Base-by-base conservation (phyloP, 208 protist genomes). In the Trypanosoma vivax region DNA sequence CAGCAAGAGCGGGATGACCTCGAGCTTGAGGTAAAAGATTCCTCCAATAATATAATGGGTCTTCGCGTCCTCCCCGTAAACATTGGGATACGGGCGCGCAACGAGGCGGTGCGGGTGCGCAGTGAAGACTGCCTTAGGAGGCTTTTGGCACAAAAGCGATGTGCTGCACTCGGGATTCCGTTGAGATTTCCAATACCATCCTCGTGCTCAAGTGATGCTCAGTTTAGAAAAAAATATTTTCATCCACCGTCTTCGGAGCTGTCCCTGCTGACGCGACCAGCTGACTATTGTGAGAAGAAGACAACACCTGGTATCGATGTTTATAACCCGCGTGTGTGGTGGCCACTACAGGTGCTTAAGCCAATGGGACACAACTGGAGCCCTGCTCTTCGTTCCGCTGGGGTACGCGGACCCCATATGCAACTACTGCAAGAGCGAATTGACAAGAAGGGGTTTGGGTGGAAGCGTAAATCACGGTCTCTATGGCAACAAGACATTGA, bases 401-500 rank as follows among this genome's bases (percentile, higher is more conserved):
- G 85, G 4, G 55, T 68, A 11, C 78, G 81, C 18, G 73, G 77
- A 2, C 81, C 76, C 34, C 50, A 69, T 49, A 79, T 76, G 72
- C 74, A 85, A 40, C 71, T 93, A n/a, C 69, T 78, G 65, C 85
- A 93, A 52, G 81, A 93, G 49, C 75, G 85, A 14, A 54, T 93
- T 13, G 79, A 93, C 60, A 71, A 76, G 34, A 88, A 88, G 56
- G 85, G 85, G 23, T 90, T 93, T 60, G 85, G 85, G 2, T 93
- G 81, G 80, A 93, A 93, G 52, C 66, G 73, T 14, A 93, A 90
- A 63, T 85, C 81, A 0, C 74, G 85, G 33, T 88, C 74, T 0
- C 69, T 92, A 2, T 92, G 85, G 85, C 85, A 92, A 67, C 85
- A 89, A 43, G 85, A 92, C 48, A 73, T 86, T 43, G 71, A 54